phyloP scores from a whole-genome alignment of 139 green algal species.

The Micractinium conductrix region DNA sequence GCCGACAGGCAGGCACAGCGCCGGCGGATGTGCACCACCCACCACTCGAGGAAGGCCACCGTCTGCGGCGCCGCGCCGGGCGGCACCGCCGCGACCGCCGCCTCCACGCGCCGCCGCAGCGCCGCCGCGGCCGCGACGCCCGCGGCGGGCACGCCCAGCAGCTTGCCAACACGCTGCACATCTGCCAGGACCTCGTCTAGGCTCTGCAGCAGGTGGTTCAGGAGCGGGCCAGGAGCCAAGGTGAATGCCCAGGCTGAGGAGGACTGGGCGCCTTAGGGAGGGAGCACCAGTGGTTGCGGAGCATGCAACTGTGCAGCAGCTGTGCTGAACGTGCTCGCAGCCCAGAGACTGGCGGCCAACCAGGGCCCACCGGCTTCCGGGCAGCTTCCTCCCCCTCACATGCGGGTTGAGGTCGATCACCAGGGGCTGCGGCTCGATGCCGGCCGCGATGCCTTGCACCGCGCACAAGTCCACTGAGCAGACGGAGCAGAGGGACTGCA shows the following conservation, averaged over 20 bases:
- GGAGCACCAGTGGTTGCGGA: too few relatives aligned
- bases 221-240: too few relatives aligned
- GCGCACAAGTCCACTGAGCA: conserved; percentile 71
- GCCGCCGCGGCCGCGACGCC: conserved; percentile 33
- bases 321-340: too few relatives aligned
- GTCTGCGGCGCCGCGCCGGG: conserved; percentile 1
- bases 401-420: conserved; percentile 76
- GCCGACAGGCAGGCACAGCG: too few relatives aligned
- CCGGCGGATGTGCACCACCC: too few relatives aligned
- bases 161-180: conserved; percentile 54
- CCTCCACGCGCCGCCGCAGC: conserved; percentile 48
- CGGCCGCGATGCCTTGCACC: conserved; percentile 50
- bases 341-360: too few relatives aligned
- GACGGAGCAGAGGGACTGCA: conserved; percentile 65
- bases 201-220: too few relatives aligned
- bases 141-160: conserved; percentile 53
- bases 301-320: too few relatives aligned
- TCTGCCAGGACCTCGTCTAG: conserved; percentile 53
- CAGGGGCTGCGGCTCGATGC: conserved; percentile 41
- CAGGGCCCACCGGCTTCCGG: too few relatives aligned
- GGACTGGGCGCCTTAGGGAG: too few relatives aligned
- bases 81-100: conserved; percentile 4
- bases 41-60: conserved; percentile 88
- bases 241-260: too few relatives aligned
- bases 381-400: too few relatives aligned